Base-by-base conservation (phyloP, 495 filamentous ascomycete species). In the Trichoderma reesei region DNA sequence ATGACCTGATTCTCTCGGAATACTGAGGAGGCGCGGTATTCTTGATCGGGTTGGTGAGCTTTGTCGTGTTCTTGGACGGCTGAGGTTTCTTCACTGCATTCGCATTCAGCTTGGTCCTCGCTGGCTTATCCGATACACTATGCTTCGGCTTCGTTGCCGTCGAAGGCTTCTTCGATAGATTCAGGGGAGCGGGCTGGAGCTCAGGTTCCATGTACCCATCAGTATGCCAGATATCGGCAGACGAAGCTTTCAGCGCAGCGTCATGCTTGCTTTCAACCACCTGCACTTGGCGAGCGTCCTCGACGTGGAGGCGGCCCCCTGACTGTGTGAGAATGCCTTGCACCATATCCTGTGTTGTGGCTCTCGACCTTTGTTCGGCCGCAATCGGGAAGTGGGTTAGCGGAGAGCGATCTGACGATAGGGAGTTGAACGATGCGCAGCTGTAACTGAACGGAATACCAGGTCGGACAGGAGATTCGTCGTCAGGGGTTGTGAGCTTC, bases 191-290 rank as follows among this genome's bases (percentile, higher is more conserved):
- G 14, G 51, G 51, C 31, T 56, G 51, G 14, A 56, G 51, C 4
- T 56, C 51, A 6, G 51, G 51, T 56, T 56, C 51, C 51, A 56
- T 56, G 11, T 56, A 56, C 9, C 34, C 26, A 9, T 56, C 51
- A 34, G 51, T 34, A 56, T 56, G 51, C 51, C 51, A 56, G 34
- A 56, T 56, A 34, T 56, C 51, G 31, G 51, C 51, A 13, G 26
- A 34, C 14, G 51, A 56, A 13, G 51, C 51, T 33, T 56, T 5
- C 26, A 56, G 13, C 26, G 34, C 26, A 33, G 20, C 51, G 18
- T 34, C 26, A 34, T 36, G 20, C 18, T 56, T 34, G 7, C 20
- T 56, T 56, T 56, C 51, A 8, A 56, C 51, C 7, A 56, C 1
- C 51, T 56, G 51, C 9, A 56, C 51, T 34, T 56, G 51, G 26